A percentile compares a stretch with the other conserved stretches of the same genome.
Conservation (phyloP, 129 eudicot species). For the Helichrysum umbraculigerum region DNA sequence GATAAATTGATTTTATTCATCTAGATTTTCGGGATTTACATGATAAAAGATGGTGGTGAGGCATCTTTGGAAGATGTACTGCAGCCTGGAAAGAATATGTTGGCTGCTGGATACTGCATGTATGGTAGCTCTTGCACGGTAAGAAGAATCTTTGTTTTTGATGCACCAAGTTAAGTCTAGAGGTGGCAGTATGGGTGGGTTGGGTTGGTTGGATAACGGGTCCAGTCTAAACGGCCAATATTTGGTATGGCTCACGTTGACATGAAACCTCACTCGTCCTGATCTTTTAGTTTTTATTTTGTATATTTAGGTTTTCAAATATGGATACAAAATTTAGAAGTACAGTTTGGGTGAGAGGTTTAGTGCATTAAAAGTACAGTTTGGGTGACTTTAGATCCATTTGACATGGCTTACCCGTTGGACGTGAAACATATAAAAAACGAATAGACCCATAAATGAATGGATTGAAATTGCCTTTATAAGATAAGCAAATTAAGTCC, state of each 20-base stretch:
- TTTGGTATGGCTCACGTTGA: background rate
- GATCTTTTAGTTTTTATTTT: background rate
- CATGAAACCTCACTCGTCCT: background rate
- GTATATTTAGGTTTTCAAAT: background rate
- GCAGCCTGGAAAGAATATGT: constrained; percentile 88
- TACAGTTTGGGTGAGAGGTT: too few species aligned
- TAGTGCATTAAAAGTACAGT: background rate
- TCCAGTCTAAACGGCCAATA: background rate
- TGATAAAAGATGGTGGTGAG: constrained; percentile 60
- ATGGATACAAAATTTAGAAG: background rate
- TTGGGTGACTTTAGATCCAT: background rate
- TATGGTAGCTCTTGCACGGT: constrained; percentile 99
- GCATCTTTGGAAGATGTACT: constrained; percentile 73
- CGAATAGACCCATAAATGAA: background rate
- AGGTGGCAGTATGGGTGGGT: background rate
- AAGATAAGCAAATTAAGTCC: background rate
- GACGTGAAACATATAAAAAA: background rate
- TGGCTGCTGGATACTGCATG: constrained; percentile 99
- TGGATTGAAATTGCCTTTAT: background rate
- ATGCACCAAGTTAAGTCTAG: background rate
- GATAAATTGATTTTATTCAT: constrained; percentile 32
- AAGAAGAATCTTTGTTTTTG: background rate
- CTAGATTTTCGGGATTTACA: constrained; percentile 92
- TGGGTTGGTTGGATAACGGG: background rate
- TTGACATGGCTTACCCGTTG: background rate